These are phyloP conservation scores for Zoysia japonica DNA, from an alignment of 176 grass and related monocot genomes.

Conservation along the genomic window DNA sequence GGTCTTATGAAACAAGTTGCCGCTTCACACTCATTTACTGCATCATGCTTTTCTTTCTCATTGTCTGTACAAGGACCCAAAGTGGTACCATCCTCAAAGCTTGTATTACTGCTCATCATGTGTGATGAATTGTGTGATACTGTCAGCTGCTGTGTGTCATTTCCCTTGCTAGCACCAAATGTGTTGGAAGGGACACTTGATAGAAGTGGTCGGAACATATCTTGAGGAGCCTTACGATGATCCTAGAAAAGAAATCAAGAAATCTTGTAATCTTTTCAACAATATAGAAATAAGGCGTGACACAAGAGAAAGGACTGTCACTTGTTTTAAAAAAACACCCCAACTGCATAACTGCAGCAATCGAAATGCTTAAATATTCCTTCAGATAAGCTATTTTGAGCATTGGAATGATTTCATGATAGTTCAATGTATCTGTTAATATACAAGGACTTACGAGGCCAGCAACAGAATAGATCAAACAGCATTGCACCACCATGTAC, in stretches of 20 bases:
- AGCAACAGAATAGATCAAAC: too few relatives aligned
- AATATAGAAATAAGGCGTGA: neutral
- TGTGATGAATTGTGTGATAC: constrained; percentile 70
- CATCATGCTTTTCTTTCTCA: constrained; percentile 55
- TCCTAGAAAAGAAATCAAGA: constrained; percentile 56
- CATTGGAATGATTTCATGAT: constrained; percentile 8
- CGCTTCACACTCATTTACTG: constrained; percentile 48
- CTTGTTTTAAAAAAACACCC: constrained; percentile 23
- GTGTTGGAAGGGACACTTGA: constrained; percentile 76
- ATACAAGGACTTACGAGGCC: too few relatives aligned
- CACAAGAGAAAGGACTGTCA: constrained; percentile 20
- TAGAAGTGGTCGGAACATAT: constrained; percentile 93
- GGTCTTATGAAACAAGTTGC: constrained; percentile 35
- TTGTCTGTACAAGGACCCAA: constrained; percentile 52
- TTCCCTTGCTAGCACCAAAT: constrained; percentile 58
- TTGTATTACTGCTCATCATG: constrained; percentile 72
- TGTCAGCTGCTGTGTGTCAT: constrained; percentile 42
- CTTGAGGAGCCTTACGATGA: constrained; percentile 74
- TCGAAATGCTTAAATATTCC: neutral
- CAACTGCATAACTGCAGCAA: constrained; percentile 9
- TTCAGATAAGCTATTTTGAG: constrained; percentile 3
- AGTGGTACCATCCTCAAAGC: constrained; percentile 49
- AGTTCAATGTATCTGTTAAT: too few relatives aligned
- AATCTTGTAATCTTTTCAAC: constrained; percentile 28
- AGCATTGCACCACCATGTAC: too few relatives aligned